Evolutionary conservation across 768 basidiomycete genomes (phyloP).

Genomic region (Boletus insuetus): DNA sequence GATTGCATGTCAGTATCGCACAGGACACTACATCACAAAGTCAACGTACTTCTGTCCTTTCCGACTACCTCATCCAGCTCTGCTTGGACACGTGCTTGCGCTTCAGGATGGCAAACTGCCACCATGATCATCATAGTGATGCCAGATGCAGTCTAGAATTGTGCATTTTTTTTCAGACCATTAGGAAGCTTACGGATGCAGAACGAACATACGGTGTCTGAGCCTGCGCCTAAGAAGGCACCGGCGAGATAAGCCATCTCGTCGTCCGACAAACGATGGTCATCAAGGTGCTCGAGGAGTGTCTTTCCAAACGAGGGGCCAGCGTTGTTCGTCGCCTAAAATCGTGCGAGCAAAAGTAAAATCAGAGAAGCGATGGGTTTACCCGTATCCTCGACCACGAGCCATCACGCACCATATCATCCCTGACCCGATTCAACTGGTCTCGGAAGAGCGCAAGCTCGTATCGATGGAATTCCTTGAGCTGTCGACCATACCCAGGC

Average conservation of each 20-base stretch:
- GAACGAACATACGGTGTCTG: constrained; percentile 42
- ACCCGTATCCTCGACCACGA: too few species aligned
- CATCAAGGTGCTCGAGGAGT: constrained; percentile 47
- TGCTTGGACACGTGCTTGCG: constrained; percentile 46
- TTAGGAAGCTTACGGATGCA: background rate
- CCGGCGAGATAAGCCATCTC: constrained; percentile 62
- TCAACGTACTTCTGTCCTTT: constrained; percentile 21
- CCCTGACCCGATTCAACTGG: constrained; percentile 31
- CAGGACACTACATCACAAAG: background rate
- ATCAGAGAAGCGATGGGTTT: background rate
- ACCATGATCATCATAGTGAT: constrained; percentile 48
- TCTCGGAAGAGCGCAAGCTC: constrained; percentile 50
- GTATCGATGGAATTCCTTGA: constrained; percentile 49
- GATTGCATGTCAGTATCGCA: background rate
- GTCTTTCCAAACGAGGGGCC: constrained; percentile 45
- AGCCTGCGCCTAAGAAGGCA: constrained; percentile 57
- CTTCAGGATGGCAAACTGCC: constrained; percentile 47
- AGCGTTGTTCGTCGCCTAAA: constrained; percentile 8
- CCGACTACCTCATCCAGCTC: constrained; percentile 52
- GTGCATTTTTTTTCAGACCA: background rate
- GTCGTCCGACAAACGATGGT: constrained; percentile 47
- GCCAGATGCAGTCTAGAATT: constrained; percentile 42
- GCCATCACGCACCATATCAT: constrained; percentile 2
- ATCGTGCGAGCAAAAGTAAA: background rate
- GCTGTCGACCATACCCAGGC: constrained; percentile 54